These are phyloP conservation scores for Sporothrix schenckii DNA, from an alignment of 2,329 filamentous ascomycete genomes.

Conservation along the genomic window DNA sequence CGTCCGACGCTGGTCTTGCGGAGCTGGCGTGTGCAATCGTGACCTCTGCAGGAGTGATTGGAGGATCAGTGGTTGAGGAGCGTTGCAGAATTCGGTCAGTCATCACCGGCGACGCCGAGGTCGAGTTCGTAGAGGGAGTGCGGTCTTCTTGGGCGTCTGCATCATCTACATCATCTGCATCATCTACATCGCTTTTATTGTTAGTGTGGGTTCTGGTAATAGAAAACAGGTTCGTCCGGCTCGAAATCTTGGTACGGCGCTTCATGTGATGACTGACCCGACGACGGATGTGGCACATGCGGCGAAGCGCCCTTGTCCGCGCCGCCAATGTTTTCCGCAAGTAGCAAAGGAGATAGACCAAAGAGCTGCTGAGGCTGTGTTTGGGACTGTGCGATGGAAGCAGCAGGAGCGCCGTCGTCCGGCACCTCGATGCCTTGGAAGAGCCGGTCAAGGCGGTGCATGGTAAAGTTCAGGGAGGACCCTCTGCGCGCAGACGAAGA, in stretches of 20 bases:
- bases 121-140: not conserved
- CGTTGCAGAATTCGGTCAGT: not conserved
- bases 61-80: conserved; percentile 1
- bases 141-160: not conserved
- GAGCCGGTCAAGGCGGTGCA: not conserved
- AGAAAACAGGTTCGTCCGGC: not conserved
- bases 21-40: not conserved
- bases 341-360: not conserved
- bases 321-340: not conserved
- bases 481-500: not conserved
- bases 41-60: conserved; percentile 9
- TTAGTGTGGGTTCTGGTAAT: conserved; percentile 6
- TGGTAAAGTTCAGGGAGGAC: not conserved
- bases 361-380: not conserved
- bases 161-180: too few relatives aligned
- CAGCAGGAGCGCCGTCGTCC: not conserved
- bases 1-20: not conserved
- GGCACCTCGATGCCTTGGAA: not conserved
- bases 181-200: not conserved
- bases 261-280: conserved; percentile 23
- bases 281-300: conserved; percentile 9
- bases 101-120: not conserved
- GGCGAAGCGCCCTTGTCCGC: not conserved
- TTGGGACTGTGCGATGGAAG: not conserved
- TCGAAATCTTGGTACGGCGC: conserved; percentile 10